These are phyloP conservation scores for Aaosphaeria arxii DNA, from an alignment of 2,329 filamentous ascomycete genomes.

Conservation along the genomic window DNA sequence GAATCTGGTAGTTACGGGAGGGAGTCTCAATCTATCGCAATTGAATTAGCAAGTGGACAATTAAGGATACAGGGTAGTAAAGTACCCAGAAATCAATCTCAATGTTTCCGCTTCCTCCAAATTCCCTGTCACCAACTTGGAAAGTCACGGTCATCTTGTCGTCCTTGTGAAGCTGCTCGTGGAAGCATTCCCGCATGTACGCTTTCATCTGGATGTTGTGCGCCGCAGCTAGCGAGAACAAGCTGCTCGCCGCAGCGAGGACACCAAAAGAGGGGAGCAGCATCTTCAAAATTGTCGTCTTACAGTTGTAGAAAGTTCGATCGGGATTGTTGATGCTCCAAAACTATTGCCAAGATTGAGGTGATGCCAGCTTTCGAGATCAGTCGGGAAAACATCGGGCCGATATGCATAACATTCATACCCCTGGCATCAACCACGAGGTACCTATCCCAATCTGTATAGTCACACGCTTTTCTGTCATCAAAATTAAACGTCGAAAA, in stretches of 20 bases:
- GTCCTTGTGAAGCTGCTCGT: constrained; percentile 86
- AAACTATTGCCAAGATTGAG: constrained; percentile 4
- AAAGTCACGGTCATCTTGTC: constrained; percentile 99
- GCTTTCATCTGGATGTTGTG: constrained; percentile 96
- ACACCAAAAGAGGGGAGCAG: constrained; percentile 35
- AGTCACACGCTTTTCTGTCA: no score
- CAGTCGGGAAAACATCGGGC: constrained; percentile 12
- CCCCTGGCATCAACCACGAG: no score
- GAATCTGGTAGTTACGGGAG: constrained; percentile 68
- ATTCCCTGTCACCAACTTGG: constrained; percentile 95
- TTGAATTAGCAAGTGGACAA: neutral
- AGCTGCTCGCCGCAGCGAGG: constrained; percentile 48
- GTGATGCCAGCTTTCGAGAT: constrained; percentile 10
- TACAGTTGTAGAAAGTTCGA: constrained; percentile 8
- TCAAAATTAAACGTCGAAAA: no score
- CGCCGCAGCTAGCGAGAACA: constrained; percentile 65
- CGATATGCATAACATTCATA: neutral
- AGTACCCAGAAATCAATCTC: constrained; percentile 98
- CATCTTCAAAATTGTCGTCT: constrained; percentile 22
- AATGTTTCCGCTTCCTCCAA: constrained; percentile 88
- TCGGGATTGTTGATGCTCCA: constrained; percentile 6
- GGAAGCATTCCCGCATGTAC: constrained; percentile 96
- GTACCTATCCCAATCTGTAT: no score
- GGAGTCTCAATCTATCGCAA: constrained; percentile 73
- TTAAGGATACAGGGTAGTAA: neutral